Evolutionary conservation across 2,329 filamentous ascomycete genomes (phyloP).

Genomic region (Aspergillus sp.): DNA sequence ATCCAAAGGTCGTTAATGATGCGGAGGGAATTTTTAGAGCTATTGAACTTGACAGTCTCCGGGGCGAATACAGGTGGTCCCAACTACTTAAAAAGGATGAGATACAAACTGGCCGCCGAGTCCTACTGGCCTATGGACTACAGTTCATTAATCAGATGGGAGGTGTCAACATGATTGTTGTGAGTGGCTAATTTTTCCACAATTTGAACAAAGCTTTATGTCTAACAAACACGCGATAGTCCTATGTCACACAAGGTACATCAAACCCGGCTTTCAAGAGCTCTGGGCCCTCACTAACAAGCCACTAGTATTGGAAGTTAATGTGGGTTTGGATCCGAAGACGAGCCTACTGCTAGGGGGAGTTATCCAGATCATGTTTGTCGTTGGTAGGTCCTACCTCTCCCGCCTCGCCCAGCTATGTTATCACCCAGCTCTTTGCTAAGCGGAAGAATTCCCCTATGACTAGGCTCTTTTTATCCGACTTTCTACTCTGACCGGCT

Average conservation of each 20-base stretch:
- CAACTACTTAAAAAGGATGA: slow-evolving; percentile 46
- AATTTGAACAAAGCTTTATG: too few relatives aligned
- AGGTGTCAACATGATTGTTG: slow-evolving; percentile 50
- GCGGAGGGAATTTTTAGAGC: slow-evolving; percentile 44
- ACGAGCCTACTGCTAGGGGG: slow-evolving; percentile 50
- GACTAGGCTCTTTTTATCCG: slow-evolving; percentile 42
- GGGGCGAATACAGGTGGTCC: slow-evolving; percentile 38
- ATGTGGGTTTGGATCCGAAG: slow-evolving; percentile 47
- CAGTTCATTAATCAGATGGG: slow-evolving; percentile 53
- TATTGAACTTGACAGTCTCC: slow-evolving; percentile 42
- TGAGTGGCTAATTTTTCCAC: slow-evolving; percentile 24
- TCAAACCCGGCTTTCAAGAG: not conserved
- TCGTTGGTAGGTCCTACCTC: slow-evolving; percentile 21
- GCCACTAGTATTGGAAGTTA: slow-evolving; percentile 42
- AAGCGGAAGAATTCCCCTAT: not conserved
- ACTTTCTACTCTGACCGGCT: slow-evolving; percentile 48
- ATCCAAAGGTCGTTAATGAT: slow-evolving; percentile 29
- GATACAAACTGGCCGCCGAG: slow-evolving; percentile 44
- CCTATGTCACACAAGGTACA: slow-evolving; percentile 27
- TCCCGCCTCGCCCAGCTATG: not conserved
- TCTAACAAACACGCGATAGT: slow-evolving; percentile 11
- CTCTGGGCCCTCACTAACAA: not conserved
- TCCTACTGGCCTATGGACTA: slow-evolving; percentile 50
- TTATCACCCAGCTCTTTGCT: not conserved
- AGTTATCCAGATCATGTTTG: slow-evolving; percentile 35